Percentiles rank a stretch among this genome's conserved stretches.
Conservation (phyloP, 768 basidiomycete genomes). For the Ramaria rubella region DNA sequence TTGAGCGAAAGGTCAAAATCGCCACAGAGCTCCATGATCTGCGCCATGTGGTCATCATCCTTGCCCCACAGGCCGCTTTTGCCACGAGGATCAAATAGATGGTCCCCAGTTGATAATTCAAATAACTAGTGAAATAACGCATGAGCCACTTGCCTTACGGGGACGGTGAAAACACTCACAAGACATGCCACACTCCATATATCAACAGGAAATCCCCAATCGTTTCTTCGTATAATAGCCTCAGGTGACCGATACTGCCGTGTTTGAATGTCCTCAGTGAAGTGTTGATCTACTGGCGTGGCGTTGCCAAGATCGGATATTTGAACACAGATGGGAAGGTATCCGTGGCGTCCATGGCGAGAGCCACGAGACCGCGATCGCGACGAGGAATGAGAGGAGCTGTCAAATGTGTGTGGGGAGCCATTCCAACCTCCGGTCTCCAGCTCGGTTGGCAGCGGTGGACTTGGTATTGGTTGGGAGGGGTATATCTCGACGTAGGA, state of each 20-base stretch:
- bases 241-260: constrained; percentile 93
- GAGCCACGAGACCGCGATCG: constrained; percentile 14
- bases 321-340: constrained; percentile 68
- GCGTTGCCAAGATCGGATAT: constrained; percentile 95
- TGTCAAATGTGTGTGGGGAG: constrained; percentile 21
- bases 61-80: constrained; percentile 79
- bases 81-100: constrained; percentile 84
- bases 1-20: constrained; percentile 68
- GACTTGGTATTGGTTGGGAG: constrained; percentile 70
- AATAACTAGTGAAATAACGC: constrained; percentile 47
- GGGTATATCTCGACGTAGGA: constrained; percentile 76
- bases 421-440: constrained; percentile 31
- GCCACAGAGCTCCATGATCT: constrained; percentile 87
- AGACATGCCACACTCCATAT: constrained; percentile 91
- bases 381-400: constrained; percentile 20
- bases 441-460: constrained; percentile 45
- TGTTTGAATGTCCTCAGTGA: constrained; percentile 95
- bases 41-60: constrained; percentile 95
- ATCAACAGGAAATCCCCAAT: constrained; percentile 83
- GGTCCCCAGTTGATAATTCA: constrained; percentile 86
- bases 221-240: constrained; percentile 79
- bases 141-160: neutral
- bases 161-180: constrained; percentile 32
- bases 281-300: constrained; percentile 84
- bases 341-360: constrained; percentile 5